Base-by-base conservation (phyloP, 1,284 basidiomycete species). In the Coriolopsis trogii region DNA sequence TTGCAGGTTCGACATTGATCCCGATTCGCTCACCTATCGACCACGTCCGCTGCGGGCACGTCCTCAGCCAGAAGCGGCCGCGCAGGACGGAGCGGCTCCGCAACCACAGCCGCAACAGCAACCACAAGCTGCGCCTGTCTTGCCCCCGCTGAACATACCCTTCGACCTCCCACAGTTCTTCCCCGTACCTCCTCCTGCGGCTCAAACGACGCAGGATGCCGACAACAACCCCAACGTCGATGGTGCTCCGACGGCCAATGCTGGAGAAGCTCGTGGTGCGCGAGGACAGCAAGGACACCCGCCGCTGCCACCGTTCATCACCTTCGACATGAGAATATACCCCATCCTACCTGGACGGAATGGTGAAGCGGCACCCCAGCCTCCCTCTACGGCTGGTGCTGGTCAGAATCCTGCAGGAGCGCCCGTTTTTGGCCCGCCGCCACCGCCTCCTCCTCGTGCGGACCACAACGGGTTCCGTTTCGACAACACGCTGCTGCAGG, bases 1-100 rank as follows among this genome's bases (percentile, higher is more conserved):
- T 0, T 91, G 89, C 68, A 73, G 89, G 54, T 91, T 91, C 61
- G 84, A 91, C 58, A 78, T 91, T 47, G 88, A 91, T 62, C 89
- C 88, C 0, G 83, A 89, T 46, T 84, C 84, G 45, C 65, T 89
- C 41, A 88, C 86, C 0, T 83, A 80, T 61, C 44, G 36, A 10
- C 59, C 59, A 6, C 58, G 50, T 33, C 48, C 57, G 21, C 42
- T 51, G 15, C 49, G 49, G 48, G 28, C 50, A 43, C 28, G 36
- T 20, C 50, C 53, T 15, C 53, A 51, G 18, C 24, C 50, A 10
- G n/a, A n/a, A n/a, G n/a, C n/a, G n/a, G 51, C 49, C 7, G 45
- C 48, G 24, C 51, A 28, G 18, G 25, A 34, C 2, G 49, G 47
- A 6, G 42, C 51, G 8, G 49, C 38, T n/a, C 33, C 51, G 25